Percentiles rank a stretch among this genome's conserved stretches.
Evolutionary conservation across 371 early-diverging fungal genomes (phyloP).

Genomic region (Rhizopus arrhizus): DNA sequence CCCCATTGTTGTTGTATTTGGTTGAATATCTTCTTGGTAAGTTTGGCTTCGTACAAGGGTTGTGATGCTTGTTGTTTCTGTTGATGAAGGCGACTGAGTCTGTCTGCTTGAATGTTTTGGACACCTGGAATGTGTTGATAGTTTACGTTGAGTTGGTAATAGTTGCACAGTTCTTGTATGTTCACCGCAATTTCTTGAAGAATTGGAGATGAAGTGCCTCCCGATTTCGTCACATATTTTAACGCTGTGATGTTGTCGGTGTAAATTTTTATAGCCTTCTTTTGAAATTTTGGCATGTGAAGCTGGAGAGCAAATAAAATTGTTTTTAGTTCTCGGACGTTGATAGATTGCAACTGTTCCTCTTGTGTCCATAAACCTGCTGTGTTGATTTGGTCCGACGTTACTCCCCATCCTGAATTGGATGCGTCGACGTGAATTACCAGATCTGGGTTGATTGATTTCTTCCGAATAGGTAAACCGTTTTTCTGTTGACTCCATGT

Average conservation of each 20-base stretch:
- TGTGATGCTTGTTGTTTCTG: not conserved
- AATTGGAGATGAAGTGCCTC: conserved; percentile 14
- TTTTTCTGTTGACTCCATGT: not conserved
- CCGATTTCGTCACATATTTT: conserved; percentile 25
- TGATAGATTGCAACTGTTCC: conserved; percentile 15
- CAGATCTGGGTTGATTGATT: not conserved
- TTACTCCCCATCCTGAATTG: conserved; percentile 10
- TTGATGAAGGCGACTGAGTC: conserved; percentile 20
- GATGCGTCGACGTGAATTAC: not conserved
- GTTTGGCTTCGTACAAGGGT: conserved; percentile 18
- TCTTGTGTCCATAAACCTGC: conserved; percentile 12
- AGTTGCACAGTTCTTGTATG: conserved; percentile 18
- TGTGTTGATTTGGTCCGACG: not conserved
- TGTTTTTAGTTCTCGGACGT: conserved; percentile 22
- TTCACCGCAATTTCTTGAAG: conserved; percentile 24
- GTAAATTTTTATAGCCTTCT: conserved; percentile 6
- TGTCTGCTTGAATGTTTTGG: conserved; percentile 16
- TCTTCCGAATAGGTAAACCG: not conserved
- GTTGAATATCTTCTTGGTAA: conserved; percentile 6
- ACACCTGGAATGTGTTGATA: conserved; percentile 29
- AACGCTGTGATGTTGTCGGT: conserved; percentile 31
- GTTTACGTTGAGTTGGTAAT: not conserved
- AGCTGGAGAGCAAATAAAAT: too few species aligned
- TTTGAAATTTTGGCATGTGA: conserved; percentile 4
- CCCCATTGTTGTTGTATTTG: conserved; percentile 9